A percentile compares a stretch with the other conserved stretches of the same genome.
These are phyloP conservation scores for Lachnellula suecica DNA, from an alignment of 2,329 filamentous ascomycete genomes.

Conservation along the genomic window DNA sequence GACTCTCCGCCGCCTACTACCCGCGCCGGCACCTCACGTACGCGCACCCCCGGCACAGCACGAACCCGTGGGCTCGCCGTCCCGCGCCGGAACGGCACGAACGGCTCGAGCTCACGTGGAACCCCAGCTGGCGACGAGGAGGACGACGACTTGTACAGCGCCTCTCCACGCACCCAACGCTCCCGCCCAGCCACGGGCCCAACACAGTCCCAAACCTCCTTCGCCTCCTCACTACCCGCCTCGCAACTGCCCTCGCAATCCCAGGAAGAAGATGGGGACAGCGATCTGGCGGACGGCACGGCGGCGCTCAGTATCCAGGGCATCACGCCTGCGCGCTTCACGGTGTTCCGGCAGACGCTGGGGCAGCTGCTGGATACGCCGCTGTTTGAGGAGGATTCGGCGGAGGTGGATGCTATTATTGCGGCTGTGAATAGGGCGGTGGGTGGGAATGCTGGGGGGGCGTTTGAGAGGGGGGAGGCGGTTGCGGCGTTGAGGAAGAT, in stretches of 20 bases:
- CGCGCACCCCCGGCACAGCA: constrained; percentile 32
- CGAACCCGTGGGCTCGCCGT: constrained; percentile 32
- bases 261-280: constrained; percentile 27
- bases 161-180: constrained; percentile 27
- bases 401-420: constrained; percentile 72
- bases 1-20: constrained; percentile 29
- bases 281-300: constrained; percentile 24
- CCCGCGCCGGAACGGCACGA: constrained; percentile 25
- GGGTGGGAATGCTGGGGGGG: constrained; percentile 47
- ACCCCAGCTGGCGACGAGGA: constrained; percentile 50
- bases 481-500: constrained; percentile 75
- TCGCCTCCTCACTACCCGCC: constrained; percentile 38
- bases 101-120: constrained; percentile 32
- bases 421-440: constrained; percentile 76
- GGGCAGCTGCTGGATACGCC: constrained; percentile 79
- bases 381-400: constrained; percentile 86
- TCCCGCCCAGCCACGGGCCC: constrained; percentile 17
- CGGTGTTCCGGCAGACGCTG: constrained; percentile 75
- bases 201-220: constrained; percentile 36
- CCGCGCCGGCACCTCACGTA: constrained; percentile 31
- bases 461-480: constrained; percentile 72
- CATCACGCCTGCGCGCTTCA: constrained; percentile 57
- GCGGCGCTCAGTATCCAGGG: constrained; percentile 27
- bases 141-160: constrained; percentile 37
- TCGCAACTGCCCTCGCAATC: constrained; percentile 31